These are phyloP conservation scores for Paramecium pentaurelia DNA, from an alignment of 73 alveolate species.

Conservation along the genomic window DNA sequence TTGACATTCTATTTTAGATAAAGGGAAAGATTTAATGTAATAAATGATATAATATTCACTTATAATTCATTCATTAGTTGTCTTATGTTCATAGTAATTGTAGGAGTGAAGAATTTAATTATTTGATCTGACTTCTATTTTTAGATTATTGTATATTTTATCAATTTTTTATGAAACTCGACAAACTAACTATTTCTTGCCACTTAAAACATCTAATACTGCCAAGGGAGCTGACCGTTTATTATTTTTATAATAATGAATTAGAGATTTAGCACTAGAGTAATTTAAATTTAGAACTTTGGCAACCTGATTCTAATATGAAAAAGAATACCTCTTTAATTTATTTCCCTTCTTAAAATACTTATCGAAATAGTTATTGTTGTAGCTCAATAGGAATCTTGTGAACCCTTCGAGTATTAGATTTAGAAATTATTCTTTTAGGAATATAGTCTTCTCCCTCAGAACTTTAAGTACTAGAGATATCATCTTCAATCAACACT, in stretches of 20 bases:
- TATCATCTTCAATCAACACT: neutral
- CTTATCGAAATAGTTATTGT: neutral
- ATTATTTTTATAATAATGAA: conserved; percentile 16
- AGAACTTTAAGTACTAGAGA: neutral
- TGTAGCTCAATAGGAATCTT: neutral
- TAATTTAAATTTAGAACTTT: neutral
- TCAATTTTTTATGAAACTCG: neutral
- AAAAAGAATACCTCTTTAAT: neutral
- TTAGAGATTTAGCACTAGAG: conserved; percentile 41
- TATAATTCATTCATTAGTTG: neutral
- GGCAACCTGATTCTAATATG: conserved; percentile 5
- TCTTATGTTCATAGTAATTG: neutral
- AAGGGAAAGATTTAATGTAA: neutral
- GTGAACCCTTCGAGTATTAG: neutral
- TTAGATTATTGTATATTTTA: neutral
- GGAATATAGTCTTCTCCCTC: neutral
- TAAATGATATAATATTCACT: neutral
- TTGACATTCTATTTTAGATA: neutral
- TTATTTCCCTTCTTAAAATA: neutral
- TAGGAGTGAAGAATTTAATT: neutral
- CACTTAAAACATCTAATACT: neutral
- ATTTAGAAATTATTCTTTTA: neutral
- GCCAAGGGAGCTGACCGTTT: neutral
- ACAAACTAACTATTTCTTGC: neutral
- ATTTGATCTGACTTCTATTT: conserved; percentile 9